Conservation (phyloP, 208 protist species). For the Trypanosomatidae sp. region DNA sequence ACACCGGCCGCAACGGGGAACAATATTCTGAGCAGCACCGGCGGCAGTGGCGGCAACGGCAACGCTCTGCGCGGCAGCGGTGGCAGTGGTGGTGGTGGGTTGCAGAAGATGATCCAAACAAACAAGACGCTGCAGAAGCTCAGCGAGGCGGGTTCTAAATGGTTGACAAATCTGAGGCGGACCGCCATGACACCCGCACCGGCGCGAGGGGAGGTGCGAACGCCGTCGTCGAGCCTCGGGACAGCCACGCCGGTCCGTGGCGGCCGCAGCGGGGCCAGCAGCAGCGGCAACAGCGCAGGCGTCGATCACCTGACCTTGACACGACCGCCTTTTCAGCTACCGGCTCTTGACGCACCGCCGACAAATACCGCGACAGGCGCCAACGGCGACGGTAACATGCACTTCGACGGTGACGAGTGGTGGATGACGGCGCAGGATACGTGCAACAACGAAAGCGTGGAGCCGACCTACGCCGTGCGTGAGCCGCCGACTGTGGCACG, state of each 20-base stretch:
- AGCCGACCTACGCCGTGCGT: no score
- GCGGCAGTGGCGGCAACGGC: neutral
- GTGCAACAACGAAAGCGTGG: no score
- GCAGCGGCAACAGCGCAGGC: neutral
- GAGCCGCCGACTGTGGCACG: no score
- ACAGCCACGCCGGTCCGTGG: neutral
- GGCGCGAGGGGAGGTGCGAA: neutral
- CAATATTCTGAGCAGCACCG: neutral
- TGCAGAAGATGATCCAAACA: constrained; percentile 23
- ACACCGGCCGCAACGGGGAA: neutral
- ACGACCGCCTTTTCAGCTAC: no score
- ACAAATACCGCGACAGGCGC: no score
- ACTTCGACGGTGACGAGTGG: no score
- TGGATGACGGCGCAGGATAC: no score
- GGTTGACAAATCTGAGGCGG: constrained; percentile 19
- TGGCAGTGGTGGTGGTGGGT: constrained; percentile 1
- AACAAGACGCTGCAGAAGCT: constrained; percentile 20
- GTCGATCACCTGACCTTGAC: no score
- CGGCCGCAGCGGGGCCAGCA: neutral
- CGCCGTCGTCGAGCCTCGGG: neutral
- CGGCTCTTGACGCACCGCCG: no score
- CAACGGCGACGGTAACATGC: no score
- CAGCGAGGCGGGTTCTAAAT: constrained; percentile 25
- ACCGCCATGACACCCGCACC: constrained; percentile 1
- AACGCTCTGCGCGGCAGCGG: neutral